Conservation (phyloP, 495 filamentous ascomycete genomes). For the Penicillium angulare region DNA sequence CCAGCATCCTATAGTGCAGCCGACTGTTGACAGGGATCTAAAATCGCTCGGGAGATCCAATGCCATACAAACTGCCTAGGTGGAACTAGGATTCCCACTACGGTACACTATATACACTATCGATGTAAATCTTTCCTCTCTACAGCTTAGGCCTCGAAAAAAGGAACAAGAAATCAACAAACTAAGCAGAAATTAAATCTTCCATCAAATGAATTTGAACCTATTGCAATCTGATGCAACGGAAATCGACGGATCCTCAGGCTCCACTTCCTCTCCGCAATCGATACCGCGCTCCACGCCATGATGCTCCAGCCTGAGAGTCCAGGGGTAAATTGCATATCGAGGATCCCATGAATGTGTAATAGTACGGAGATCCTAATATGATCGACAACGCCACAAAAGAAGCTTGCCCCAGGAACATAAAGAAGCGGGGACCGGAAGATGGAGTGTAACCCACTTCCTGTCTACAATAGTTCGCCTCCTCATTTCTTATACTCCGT, state of each 20-base stretch:
- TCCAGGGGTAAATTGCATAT: conserved; percentile 13
- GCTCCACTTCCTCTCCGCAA: conserved; percentile 7
- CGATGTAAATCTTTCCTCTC: no score
- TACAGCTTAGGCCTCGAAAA: no score
- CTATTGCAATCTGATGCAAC: neutral
- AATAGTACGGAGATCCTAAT: conserved; percentile 20
- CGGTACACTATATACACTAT: no score
- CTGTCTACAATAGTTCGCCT: neutral
- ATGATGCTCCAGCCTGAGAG: no score
- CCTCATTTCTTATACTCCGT: no score
- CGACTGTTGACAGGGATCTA: no score
- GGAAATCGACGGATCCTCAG: conserved; percentile 9
- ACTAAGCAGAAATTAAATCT: no score
- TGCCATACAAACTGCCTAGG: no score
- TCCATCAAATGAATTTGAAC: no score
- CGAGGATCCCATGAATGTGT: neutral
- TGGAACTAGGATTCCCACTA: no score
- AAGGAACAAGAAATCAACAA: no score
- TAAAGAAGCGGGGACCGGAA: neutral
- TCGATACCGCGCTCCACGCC: conserved; percentile 13
- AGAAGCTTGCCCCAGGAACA: conserved; percentile 2
- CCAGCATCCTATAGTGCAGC: conserved; percentile 3
- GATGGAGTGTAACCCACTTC: neutral
- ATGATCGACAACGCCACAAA: conserved; percentile 15
- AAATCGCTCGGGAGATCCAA: no score